Percentiles rank a stretch among this genome's conserved stretches.
Evolutionary conservation across 192 early-diverging fungal genomes (phyloP).

Genomic region (Thoreauomyces humboldtii): DNA sequence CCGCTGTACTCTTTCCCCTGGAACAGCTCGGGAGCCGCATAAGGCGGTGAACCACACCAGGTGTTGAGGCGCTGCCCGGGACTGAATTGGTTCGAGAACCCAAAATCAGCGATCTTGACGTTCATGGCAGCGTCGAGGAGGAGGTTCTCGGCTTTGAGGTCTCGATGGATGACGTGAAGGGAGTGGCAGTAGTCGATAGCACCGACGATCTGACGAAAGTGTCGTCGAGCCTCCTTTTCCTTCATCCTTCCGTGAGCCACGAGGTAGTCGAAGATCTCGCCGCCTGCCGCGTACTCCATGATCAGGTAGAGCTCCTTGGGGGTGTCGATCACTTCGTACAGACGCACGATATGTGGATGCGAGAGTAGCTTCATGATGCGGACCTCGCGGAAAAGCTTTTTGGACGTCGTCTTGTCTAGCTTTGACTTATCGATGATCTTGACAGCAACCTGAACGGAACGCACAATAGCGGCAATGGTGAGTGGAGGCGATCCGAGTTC

Average conservation of each 20-base stretch:
- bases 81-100: constrained; percentile 60
- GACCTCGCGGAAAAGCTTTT: constrained; percentile 63
- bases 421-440: constrained; percentile 65
- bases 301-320: constrained; percentile 59
- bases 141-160: constrained; percentile 61
- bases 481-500: not conserved
- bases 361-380: constrained; percentile 62
- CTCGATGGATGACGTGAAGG: constrained; percentile 56
- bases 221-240: constrained; percentile 59
- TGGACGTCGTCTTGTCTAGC: constrained; percentile 55
- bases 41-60: constrained; percentile 62
- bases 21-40: constrained; percentile 58
- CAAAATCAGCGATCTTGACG: constrained; percentile 67
- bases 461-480: not conserved
- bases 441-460: constrained; percentile 49
- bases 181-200: constrained; percentile 60
- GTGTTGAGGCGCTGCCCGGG: constrained; percentile 59
- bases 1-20: constrained; percentile 86
- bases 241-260: constrained; percentile 65
- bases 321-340: constrained; percentile 68
- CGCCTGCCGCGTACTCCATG: constrained; percentile 61
- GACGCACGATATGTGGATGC: constrained; percentile 57
- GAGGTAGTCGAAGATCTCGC: constrained; percentile 64
- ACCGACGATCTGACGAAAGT: constrained; percentile 56
- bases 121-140: constrained; percentile 61